Conservation (phyloP, 1,139 yeast genomes). For the Hansenula sp. region DNA sequence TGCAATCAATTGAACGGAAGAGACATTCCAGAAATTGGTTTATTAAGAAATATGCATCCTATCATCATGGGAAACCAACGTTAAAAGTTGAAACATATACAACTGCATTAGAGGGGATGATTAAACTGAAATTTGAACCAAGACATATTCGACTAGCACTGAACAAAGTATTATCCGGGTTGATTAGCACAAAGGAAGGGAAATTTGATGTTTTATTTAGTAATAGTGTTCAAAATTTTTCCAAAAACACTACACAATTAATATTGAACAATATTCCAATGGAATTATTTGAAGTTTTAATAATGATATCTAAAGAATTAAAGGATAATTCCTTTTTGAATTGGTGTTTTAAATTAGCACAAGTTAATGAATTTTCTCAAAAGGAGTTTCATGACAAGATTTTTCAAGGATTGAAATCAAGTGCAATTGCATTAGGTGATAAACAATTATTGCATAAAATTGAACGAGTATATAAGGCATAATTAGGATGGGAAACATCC, state of each 20-base stretch:
- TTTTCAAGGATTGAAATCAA: background rate
- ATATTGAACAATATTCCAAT: background rate
- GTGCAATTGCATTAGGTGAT: background rate
- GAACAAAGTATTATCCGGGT: slow-evolving; percentile 6
- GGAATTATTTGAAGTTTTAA: background rate
- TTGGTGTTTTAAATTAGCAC: background rate
- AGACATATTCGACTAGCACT: slow-evolving; percentile 9
- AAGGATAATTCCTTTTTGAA: background rate
- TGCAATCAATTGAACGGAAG: background rate
- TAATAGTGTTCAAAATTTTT: background rate
- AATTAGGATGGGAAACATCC: too few species aligned
- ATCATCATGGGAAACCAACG: background rate
- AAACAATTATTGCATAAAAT: background rate
- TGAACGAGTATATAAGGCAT: background rate
- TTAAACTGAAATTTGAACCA: slow-evolving; percentile 4
- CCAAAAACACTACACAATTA: background rate
- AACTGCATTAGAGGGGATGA: slow-evolving; percentile 13
- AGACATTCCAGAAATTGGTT: too few species aligned
- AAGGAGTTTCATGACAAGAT: background rate
- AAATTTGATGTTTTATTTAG: background rate
- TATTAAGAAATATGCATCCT: too few species aligned
- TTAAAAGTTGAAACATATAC: slow-evolving; percentile 8
- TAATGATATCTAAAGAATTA: background rate
- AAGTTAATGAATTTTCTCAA: background rate
- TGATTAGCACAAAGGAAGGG: background rate